Percentiles rank a stretch among this genome's conserved stretches.
Evolutionary conservation across 305 asterid genomes (phyloP).

Genomic region (Andrographis paniculata): DNA sequence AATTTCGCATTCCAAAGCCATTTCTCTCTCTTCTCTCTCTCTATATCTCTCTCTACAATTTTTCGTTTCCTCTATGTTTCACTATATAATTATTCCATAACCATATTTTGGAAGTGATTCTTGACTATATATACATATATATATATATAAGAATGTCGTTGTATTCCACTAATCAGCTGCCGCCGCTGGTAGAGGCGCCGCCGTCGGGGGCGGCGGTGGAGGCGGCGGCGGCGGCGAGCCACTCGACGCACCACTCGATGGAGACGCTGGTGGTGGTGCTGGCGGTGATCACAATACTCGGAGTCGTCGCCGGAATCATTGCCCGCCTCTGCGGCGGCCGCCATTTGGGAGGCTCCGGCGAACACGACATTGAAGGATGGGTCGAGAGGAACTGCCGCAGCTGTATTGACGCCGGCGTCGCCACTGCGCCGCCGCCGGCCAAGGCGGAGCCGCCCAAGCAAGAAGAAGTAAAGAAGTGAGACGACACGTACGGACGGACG

Average conservation of each 20-base stretch:
- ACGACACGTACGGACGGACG: too few relatives aligned
- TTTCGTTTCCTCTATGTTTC: neutral
- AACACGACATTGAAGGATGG: conserved; percentile 71
- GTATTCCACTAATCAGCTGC: conserved; percentile 28
- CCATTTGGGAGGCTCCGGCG: conserved; percentile 59
- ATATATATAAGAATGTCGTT: conserved; percentile 9
- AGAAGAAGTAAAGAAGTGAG: too few relatives aligned
- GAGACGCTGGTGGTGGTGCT: conserved; percentile 79
- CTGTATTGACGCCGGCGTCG: conserved; percentile 62
- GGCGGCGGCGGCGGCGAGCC: conserved; percentile 27
- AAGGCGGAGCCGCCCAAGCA: conserved; percentile 33
- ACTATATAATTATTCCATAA: too few relatives aligned
- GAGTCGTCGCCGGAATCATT: conserved; percentile 60
- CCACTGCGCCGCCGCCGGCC: conserved; percentile 24
- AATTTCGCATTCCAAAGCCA: too few relatives aligned
- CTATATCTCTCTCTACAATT: neutral
- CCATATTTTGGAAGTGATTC: too few relatives aligned
- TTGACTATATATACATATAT: neutral
- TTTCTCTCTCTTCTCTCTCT: too few relatives aligned
- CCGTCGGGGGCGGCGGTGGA: conserved; percentile 9
- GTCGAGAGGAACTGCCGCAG: conserved; percentile 69
- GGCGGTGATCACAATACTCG: conserved; percentile 65
- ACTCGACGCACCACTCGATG: conserved; percentile 45
- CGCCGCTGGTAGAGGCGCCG: conserved; percentile 40
- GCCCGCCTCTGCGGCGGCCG: conserved; percentile 78